A percentile compares a stretch with the other conserved stretches of the same genome.
These are phyloP conservation scores for Lasiodiplodia citricola DNA, from an alignment of 2,329 filamentous ascomycete genomes.

Conservation along the genomic window DNA sequence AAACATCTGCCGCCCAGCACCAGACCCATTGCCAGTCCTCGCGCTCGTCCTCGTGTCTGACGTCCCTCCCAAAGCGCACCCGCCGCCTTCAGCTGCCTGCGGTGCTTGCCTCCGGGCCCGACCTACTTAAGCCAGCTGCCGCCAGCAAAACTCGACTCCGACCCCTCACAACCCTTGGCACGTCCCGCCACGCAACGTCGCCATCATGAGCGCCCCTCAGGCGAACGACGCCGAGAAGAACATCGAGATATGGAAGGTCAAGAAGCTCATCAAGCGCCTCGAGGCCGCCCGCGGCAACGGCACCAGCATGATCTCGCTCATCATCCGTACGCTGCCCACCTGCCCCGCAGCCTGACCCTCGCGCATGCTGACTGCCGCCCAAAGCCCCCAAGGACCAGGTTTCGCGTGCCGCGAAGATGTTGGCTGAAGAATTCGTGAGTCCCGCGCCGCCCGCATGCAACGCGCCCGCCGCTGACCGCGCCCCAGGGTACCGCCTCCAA, in stretches of 20 bases:
- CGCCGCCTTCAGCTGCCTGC: conserved; percentile 17
- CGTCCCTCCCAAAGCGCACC: neutral
- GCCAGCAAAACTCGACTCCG: conserved; percentile 24
- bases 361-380: conserved; percentile 27
- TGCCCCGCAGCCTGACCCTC: conserved; percentile 6
- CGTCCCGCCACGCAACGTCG: conserved; percentile 20
- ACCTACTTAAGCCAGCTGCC: conserved; percentile 14
- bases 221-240: conserved; percentile 98
- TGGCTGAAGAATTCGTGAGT: conserved; percentile 98
- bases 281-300: conserved; percentile 97
- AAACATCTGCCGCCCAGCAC: conserved; percentile 17
- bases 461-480: conserved; percentile 9
- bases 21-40: conserved; percentile 15
- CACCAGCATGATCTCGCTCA: conserved; percentile 99
- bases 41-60: neutral
- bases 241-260: conserved; percentile 94
- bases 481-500: conserved; percentile 92
- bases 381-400: conserved; percentile 97
- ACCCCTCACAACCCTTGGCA: conserved; percentile 21
- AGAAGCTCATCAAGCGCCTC: conserved; percentile 99
- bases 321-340: conserved; percentile 75
- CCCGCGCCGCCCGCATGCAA: conserved; percentile 35
- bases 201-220: conserved; percentile 42
- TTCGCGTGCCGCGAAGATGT: conserved; percentile 96
- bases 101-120: conserved; percentile 13